phyloP scores from a whole-genome alignment of 2,329 filamentous ascomycete genomes.

The Fusarium irregulare region DNA sequence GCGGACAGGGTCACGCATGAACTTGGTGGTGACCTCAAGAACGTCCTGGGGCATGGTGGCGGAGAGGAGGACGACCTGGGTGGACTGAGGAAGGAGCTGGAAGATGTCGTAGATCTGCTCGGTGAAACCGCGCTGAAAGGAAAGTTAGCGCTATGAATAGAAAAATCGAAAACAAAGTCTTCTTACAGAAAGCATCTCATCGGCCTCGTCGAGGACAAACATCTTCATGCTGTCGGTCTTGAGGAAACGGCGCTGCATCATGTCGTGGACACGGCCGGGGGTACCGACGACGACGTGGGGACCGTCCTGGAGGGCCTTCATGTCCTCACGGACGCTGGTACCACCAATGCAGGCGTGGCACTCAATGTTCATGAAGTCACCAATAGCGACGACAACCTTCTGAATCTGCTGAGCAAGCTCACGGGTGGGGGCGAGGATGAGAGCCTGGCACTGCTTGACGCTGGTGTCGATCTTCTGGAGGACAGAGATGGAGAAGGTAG shows the following conservation, averaged over 20 bases:
- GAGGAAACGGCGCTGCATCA: conserved; percentile 98
- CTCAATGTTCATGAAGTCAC: conserved; percentile 99
- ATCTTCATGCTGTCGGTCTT: conserved; percentile 99
- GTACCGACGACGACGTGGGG: conserved; percentile 98
- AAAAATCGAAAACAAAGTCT: neutral
- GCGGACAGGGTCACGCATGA: conserved; percentile 99
- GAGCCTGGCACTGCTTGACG: conserved; percentile 96
- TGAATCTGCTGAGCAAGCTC: conserved; percentile 99
- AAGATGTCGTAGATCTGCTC: conserved; percentile 99
- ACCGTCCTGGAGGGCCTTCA: conserved; percentile 95
- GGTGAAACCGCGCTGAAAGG: conserved; percentile 87
- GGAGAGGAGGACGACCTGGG: conserved; percentile 97
- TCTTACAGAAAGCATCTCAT: conserved; percentile 95
- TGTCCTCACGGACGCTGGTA: conserved; percentile 97
- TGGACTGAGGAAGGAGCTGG: conserved; percentile 97
- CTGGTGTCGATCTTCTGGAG: conserved; percentile 98
- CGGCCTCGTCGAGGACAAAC: conserved; percentile 99
- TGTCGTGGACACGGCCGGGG: conserved; percentile 97
- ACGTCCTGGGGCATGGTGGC: conserved; percentile 99
- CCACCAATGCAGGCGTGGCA: conserved; percentile 99
- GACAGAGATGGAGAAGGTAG: conserved; percentile 98
- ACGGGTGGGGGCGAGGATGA: conserved; percentile 97
- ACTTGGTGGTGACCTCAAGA: conserved; percentile 99
- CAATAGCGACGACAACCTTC: conserved; percentile 98
- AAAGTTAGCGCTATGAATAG: conserved; percentile 50